Percentiles rank a stretch among this genome's conserved stretches.
These are phyloP conservation scores for Chenopodium formosanum DNA, from an alignment of 148 eudicot species.

Conservation along the genomic window DNA sequence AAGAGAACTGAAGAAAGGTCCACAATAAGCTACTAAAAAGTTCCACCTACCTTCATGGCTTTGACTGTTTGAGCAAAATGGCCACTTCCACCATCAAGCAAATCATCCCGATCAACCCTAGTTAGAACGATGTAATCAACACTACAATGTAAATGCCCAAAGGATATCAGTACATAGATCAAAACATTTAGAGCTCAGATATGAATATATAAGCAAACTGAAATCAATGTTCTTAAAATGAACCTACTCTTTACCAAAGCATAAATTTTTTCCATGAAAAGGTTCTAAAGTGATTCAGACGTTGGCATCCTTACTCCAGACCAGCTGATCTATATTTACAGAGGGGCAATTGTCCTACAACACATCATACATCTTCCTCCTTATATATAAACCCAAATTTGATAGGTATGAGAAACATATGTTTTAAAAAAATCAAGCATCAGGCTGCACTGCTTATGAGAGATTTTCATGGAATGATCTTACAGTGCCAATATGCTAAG, in stretches of 20 bases:
- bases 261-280: background rate
- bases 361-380: background rate
- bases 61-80: slow-evolving; percentile 94
- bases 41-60: slow-evolving; percentile 67
- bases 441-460: background rate
- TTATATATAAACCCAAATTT: background rate
- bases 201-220: background rate
- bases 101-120: slow-evolving; percentile 95
- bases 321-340: background rate
- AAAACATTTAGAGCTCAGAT: background rate
- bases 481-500: background rate
- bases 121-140: slow-evolving; percentile 96
- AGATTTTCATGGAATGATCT: background rate
- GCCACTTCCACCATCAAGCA: slow-evolving; percentile 95
- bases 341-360: background rate
- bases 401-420: background rate
- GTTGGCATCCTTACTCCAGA: background rate
- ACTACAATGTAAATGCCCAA: slow-evolving; percentile 37
- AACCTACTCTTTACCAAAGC: background rate
- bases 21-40: background rate
- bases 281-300: background rate
- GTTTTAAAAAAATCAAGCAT: background rate
- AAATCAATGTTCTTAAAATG: background rate
- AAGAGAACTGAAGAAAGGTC: background rate
- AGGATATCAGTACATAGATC: background rate